Conservation (phyloP, 257 asterid genomes). For the Lycium ferocissimum region DNA sequence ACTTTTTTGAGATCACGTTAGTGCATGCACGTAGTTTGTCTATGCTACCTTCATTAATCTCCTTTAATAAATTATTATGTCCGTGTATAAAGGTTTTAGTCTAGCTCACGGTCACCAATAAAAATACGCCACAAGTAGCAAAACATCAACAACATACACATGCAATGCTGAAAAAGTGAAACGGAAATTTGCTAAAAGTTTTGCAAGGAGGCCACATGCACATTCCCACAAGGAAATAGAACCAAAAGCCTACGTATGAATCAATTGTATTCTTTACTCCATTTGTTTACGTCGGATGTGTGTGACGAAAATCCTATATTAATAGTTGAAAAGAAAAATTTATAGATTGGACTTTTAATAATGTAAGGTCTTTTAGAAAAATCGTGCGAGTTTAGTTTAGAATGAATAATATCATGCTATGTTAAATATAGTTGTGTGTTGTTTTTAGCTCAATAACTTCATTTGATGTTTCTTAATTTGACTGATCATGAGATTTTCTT, state of each 20-base stretch:
- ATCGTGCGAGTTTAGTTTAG: too few species aligned
- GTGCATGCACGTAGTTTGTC: neutral
- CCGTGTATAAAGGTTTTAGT: neutral
- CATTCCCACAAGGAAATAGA: neutral
- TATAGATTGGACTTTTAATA: too few species aligned
- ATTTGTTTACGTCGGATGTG: too few species aligned
- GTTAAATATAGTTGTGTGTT: too few species aligned
- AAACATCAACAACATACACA: neutral
- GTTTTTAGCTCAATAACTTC: too few species aligned
- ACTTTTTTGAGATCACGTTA: too few species aligned
- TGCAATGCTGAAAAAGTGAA: neutral
- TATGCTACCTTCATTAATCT: neutral
- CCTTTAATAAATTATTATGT: neutral
- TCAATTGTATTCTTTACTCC: neutral
- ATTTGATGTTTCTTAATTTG: too few species aligned
- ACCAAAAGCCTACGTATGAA: neutral
- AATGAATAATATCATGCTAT: too few species aligned
- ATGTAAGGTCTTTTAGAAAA: too few species aligned
- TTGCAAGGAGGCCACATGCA: neutral
- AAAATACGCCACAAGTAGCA: neutral
- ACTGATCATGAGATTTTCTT: too few species aligned
- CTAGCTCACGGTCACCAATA: neutral
- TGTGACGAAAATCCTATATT: too few species aligned
- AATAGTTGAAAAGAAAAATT: too few species aligned
- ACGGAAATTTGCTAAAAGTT: neutral